Conservation (phyloP, 805 yeast genomes). For the Cyberlindnera suaveolens region DNA sequence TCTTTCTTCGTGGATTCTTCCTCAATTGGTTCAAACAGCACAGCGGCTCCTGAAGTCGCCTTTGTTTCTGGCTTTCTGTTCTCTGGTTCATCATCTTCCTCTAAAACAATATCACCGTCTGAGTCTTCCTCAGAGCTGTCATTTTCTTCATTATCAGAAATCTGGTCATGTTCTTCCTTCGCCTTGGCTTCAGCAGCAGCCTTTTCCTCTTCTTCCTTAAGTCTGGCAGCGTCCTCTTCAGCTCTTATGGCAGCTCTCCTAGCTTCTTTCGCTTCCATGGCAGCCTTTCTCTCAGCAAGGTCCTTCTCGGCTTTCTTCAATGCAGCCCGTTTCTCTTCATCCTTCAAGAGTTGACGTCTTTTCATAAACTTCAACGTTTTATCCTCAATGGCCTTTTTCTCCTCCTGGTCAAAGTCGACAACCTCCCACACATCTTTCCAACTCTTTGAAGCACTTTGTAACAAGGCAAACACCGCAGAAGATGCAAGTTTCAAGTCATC, state of each 20-base stretch:
- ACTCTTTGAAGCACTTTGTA: conserved; percentile 45
- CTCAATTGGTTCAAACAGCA: no score
- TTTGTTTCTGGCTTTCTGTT: background rate
- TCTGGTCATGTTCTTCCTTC: conserved; percentile 1
- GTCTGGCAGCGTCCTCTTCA: conserved; percentile 5
- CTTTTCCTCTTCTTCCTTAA: conserved; percentile 5
- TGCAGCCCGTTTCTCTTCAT: conserved; percentile 12
- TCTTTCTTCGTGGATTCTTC: background rate
- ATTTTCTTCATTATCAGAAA: background rate
- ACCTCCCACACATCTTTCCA: conserved; percentile 56
- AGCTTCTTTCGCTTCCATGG: conserved; percentile 1
- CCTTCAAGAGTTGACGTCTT: conserved; percentile 10
- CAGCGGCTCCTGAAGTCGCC: no score
- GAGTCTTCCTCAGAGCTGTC: background rate
- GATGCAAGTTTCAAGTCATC: conserved; percentile 80
- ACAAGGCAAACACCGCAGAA: conserved; percentile 61
- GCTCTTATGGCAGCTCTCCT: background rate
- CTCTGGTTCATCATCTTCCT: conserved; percentile 1
- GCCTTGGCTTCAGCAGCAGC: conserved; percentile 1
- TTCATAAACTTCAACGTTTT: conserved; percentile 7
- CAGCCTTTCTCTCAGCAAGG: conserved; percentile 5
- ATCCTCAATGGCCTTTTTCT: conserved; percentile 23
- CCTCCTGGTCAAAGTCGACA: conserved; percentile 41
- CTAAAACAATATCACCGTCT: background rate
- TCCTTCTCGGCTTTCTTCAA: conserved; percentile 10